Base-by-base conservation (phyloP, 2,329 filamentous ascomycete genomes). In the Dactylellina leptospora region DNA sequence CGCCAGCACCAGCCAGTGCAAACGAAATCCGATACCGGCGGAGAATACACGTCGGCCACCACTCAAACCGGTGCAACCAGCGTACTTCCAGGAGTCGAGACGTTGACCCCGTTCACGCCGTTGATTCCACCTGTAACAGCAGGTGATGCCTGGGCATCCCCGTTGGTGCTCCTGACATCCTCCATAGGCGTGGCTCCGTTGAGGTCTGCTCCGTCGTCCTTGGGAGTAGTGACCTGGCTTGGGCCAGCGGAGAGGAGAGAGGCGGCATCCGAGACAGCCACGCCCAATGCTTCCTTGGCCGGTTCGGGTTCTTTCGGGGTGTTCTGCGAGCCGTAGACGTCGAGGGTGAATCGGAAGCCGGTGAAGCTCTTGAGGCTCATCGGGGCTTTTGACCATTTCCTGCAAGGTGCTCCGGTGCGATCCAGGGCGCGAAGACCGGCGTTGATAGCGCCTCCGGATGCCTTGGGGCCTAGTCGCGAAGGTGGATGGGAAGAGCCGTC, bases 381-480 rank as follows among this genome's bases (percentile, higher is more conserved):
- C 6, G 68, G 53, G 18, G 59, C n/a, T 38, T 60, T 64, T 2
- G 68, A 23, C 68, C 68, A 72, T n/a, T 72, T 72, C 47, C 93
- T 90, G 80, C 93, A 97, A 8, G 95, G 93, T 78, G 93, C 90
- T 75, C 93, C 93, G 5, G 90, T 90, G 73, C 93, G 89, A 80
- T 99, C 95, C 75, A 99, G 90, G 10, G 95, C 93, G 61, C 95
- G 91, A 53, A 99, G 88, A 56, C 92, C 91, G 60, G 95, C 95
- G 79, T 99, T 99, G 84, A 99, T 99, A 70, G 93, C 93, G 74
- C 95, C 95, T 77, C 93, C 91, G 80, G 97, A 97, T 55, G 93
- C 93, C 81, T 97, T 97, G 76, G 95, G 95, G 2, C 93, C 93
- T 23, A 97, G 88, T 80, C 96, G 96, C 81, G 91, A 54, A 84